Percentiles rank a stretch among this genome's conserved stretches.
Evolutionary conservation across 2,329 filamentous ascomycete genomes (phyloP).

Genomic region (Paracoccidioides lutzii): DNA sequence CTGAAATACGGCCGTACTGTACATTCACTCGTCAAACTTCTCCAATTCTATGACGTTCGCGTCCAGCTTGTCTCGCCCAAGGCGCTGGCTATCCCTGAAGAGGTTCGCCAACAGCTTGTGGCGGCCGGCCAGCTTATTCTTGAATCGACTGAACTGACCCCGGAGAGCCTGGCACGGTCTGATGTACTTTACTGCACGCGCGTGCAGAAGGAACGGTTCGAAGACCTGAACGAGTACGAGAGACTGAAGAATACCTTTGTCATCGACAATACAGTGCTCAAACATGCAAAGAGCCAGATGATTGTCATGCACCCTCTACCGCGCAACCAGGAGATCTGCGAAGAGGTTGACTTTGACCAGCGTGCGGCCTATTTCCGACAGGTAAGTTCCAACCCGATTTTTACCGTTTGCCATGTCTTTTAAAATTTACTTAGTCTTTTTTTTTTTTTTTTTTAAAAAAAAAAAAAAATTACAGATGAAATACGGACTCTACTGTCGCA

Average conservation of each 20-base stretch:
- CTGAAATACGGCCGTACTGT: conserved; percentile 87
- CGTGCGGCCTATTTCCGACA: conserved; percentile 97
- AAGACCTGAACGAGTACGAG: conserved; percentile 69
- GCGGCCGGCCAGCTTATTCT: conserved; percentile 61
- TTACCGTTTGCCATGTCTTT: neutral
- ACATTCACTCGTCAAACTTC: conserved; percentile 85
- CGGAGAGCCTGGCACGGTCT: conserved; percentile 71
- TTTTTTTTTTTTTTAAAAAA: too few relatives aligned
- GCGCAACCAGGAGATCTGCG: conserved; percentile 80
- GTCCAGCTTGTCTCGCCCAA: conserved; percentile 84
- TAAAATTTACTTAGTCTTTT: conserved; percentile 29
- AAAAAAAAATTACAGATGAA: conserved; percentile 59
- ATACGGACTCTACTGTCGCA: conserved; percentile 94
- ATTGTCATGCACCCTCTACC: conserved; percentile 92
- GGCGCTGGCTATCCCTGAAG: conserved; percentile 60
- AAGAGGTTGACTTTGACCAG: conserved; percentile 96
- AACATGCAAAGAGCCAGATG: conserved; percentile 84
- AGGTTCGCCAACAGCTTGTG: conserved; percentile 60
- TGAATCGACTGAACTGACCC: conserved; percentile 67
- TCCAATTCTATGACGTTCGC: conserved; percentile 88
- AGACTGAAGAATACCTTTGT: conserved; percentile 76
- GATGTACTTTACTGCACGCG: conserved; percentile 96
- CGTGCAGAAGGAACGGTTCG: conserved; percentile 91
- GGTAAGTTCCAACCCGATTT: conserved; percentile 47
- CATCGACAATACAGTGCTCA: conserved; percentile 79